Conservation (phyloP, 1,284 basidiomycete genomes). For the Cutaneotrichosporon cutaneum region DNA sequence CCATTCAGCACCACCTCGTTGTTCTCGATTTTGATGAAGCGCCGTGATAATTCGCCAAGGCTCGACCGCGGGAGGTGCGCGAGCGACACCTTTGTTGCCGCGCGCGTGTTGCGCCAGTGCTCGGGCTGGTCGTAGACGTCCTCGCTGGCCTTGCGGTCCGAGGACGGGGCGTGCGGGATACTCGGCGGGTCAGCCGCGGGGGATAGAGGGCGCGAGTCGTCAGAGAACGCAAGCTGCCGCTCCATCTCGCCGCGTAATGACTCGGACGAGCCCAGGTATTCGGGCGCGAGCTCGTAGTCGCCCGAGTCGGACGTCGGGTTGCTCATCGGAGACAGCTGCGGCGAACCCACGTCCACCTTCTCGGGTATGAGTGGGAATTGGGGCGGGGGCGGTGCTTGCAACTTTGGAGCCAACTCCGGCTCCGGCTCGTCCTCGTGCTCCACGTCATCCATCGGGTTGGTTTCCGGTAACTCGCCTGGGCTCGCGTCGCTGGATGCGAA, state of each 20-base stretch:
- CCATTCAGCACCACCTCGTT: not conserved
- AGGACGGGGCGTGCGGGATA: not conserved
- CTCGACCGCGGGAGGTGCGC: constrained; percentile 23
- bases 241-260: constrained; percentile 17
- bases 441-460: not conserved
- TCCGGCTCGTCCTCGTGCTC: not conserved
- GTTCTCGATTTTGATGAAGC: constrained; percentile 7
- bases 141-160: not conserved
- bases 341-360: not conserved
- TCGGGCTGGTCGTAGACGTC: constrained; percentile 57
- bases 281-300: constrained; percentile 22
- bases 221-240: constrained; percentile 9
- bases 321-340: constrained; percentile 1
- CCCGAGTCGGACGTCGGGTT: constrained; percentile 12
- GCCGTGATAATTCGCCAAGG: constrained; percentile 13
- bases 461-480: constrained; percentile 6
- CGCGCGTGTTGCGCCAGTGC: constrained; percentile 78
- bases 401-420: not conserved
- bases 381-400: not conserved
- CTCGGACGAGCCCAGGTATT: constrained; percentile 19
- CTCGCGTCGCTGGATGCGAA: not conserved
- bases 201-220: not conserved
- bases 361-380: not conserved
- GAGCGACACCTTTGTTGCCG: constrained; percentile 76
- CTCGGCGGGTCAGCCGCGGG: not conserved